Evolutionary conservation across 345 rosid species (phyloP), one percentile per base, ranked within the genome.

Genomic region (Lumnitzera racemosa): DNA sequence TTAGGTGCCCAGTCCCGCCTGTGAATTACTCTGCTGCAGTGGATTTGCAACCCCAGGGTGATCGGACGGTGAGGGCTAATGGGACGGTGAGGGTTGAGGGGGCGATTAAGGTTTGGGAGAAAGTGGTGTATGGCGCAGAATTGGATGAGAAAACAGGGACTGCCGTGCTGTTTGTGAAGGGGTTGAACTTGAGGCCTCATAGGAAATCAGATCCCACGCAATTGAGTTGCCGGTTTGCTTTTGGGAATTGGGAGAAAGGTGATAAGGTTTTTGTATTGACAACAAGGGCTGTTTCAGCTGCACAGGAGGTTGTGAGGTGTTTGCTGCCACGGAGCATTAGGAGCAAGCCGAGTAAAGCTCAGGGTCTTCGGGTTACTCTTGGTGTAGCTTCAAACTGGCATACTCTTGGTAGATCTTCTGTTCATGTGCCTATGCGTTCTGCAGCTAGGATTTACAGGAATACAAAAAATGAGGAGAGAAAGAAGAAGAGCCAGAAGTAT

Each of bases 221-320:
- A 31, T 84, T 84, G 78, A 80, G 83, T 57, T 90, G 99, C 50
- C 92, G 74, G 47, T 94, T 90, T 53, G 73, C 89, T 46, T 61
- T 85, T 58, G 79, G 73, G 46, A 60, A 57, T 47, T 60, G 70
- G 55, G 76, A 75, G n/a, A 72, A 64, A 62, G 79, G 72, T 48
- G 74, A 36, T 36, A 36, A 71, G 51, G 84, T 72, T 15, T 64
- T 70, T 46, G 75, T 67, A 46, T 54, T 89, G 24, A 75, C 70
- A 46, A 86, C 89, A 2, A 72, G 72, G 74, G 92, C 95, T 25
- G 58, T 78, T 51, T 68, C 91, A 11, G 97, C 88, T 12, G 97
- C 99, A 7, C 99, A 94, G 73, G 97, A 94, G 73, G 95, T 88
- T 59, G 79, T 94, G 46, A 70, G 96, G 80, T 94, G 99, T 81